Evolutionary conservation across 805 yeast species (phyloP).

Genomic region (Ogataea glucozyma): DNA sequence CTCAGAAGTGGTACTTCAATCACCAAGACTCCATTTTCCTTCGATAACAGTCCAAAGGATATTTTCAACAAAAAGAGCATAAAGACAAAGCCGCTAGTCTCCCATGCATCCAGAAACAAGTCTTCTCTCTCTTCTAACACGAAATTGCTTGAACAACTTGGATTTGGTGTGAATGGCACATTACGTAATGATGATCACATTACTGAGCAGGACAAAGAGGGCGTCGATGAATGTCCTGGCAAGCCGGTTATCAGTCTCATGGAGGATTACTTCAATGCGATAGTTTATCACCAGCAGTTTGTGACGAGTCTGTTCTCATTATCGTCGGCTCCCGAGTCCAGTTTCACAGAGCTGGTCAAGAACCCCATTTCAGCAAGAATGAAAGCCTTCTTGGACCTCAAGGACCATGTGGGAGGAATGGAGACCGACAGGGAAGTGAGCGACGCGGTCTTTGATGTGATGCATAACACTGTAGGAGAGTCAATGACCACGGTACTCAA

Average conservation of each 20-base stretch:
- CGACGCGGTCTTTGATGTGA: slow-evolving; percentile 30
- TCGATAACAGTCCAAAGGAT: slow-evolving; percentile 24
- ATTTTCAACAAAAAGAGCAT: slow-evolving; percentile 18
- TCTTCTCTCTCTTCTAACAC: slow-evolving; percentile 19
- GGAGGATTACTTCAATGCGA: slow-evolving; percentile 15
- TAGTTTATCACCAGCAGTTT: slow-evolving; percentile 48
- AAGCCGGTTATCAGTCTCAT: slow-evolving; percentile 12
- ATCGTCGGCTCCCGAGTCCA: slow-evolving; percentile 39
- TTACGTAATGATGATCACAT: background rate
- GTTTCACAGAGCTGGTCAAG: slow-evolving; percentile 45
- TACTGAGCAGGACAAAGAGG: background rate
- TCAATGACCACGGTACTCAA: slow-evolving; percentile 34
- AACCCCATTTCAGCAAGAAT: slow-evolving; percentile 29
- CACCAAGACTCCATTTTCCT: slow-evolving; percentile 18
- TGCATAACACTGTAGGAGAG: slow-evolving; percentile 33
- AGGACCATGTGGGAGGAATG: slow-evolving; percentile 11
- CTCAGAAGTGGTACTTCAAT: slow-evolving; percentile 13
- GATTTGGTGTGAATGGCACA: slow-evolving; percentile 15
- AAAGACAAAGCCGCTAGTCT: slow-evolving; percentile 8
- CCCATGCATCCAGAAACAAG: slow-evolving; percentile 12
- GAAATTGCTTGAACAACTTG: slow-evolving; percentile 30
- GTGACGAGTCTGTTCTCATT: slow-evolving; percentile 45
- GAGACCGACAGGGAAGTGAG: slow-evolving; percentile 36
- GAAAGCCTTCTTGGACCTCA: slow-evolving; percentile 13
- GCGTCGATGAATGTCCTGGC: background rate